Conservation (phyloP, 176 grass and related monocot genomes). For the Saccharum officinarum region DNA sequence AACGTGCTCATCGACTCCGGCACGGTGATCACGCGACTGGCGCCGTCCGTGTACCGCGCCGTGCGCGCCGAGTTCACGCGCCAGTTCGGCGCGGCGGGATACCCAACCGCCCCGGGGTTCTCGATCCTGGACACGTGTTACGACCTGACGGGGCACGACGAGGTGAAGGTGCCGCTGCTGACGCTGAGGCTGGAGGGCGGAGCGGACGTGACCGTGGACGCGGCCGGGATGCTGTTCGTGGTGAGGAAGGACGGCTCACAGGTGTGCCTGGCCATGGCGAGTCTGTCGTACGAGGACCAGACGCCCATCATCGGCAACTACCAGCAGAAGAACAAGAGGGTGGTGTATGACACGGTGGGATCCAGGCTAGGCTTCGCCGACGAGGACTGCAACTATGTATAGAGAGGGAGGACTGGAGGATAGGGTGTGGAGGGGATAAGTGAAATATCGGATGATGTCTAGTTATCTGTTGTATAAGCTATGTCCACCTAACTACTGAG, state of each 20-base stretch:
- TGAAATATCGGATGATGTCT: background rate
- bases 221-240: slow-evolving; percentile 79
- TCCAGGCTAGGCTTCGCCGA: slow-evolving; percentile 79
- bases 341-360: slow-evolving; percentile 70
- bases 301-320: slow-evolving; percentile 86
- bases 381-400: slow-evolving; percentile 67
- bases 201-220: slow-evolving; percentile 56
- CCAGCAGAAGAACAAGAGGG: slow-evolving; percentile 96
- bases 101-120: slow-evolving; percentile 57
- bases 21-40: slow-evolving; percentile 83
- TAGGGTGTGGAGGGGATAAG: background rate
- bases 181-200: slow-evolving; percentile 66
- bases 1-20: slow-evolving; percentile 91
- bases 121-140: slow-evolving; percentile 92
- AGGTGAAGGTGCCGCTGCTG: slow-evolving; percentile 72
- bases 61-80: slow-evolving; percentile 67
- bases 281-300: slow-evolving; percentile 78
- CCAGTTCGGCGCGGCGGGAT: slow-evolving; percentile 43
- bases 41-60: slow-evolving; percentile 74
- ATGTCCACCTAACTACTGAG: background rate
- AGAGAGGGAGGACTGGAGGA: background rate
- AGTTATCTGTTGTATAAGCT: background rate
- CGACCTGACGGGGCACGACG: slow-evolving; percentile 62
- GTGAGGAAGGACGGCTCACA: slow-evolving; percentile 81
- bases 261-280: slow-evolving; percentile 82